phyloP scores from a whole-genome alignment of 2,329 filamentous ascomycete species.

The Leptographium procerum region DNA sequence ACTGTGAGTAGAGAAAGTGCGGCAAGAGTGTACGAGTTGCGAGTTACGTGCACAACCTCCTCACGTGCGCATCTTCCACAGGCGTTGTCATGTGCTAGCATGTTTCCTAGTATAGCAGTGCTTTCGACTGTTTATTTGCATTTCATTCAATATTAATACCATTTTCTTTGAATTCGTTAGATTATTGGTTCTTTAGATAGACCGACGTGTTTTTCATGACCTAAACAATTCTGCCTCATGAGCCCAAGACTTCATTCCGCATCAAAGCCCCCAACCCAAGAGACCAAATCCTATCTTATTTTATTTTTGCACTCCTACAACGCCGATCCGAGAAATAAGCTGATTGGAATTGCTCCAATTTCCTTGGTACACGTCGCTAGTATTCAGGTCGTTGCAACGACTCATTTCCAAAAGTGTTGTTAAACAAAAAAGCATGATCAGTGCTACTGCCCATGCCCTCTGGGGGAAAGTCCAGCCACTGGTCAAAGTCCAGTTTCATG shows the following conservation, averaged over 20 bases:
- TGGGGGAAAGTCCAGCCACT: slow-evolving; percentile 46
- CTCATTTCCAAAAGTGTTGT: slow-evolving; percentile 11
- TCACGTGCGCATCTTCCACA: background rate
- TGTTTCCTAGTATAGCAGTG: no score
- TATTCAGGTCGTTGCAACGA: slow-evolving; percentile 9
- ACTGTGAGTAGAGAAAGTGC: background rate
- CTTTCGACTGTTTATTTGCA: no score
- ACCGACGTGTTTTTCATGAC: background rate
- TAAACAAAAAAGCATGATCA: slow-evolving; percentile 18
- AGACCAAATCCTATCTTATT: background rate
- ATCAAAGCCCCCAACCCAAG: background rate
- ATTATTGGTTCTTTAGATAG: background rate
- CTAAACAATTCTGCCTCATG: background rate
- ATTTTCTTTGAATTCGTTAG: background rate
- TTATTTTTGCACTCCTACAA: background rate
- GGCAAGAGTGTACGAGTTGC: no score
- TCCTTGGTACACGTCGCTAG: background rate
- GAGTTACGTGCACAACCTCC: no score
- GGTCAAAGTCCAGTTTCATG: slow-evolving; percentile 45
- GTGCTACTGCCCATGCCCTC: slow-evolving; percentile 25
- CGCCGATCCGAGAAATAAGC: background rate
- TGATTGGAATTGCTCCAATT: background rate
- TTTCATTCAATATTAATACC: no score
- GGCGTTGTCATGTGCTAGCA: no score
- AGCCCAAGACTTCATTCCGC: background rate